Conservation (phyloP, 768 basidiomycete genomes). For the Crepidotus variabilis region DNA sequence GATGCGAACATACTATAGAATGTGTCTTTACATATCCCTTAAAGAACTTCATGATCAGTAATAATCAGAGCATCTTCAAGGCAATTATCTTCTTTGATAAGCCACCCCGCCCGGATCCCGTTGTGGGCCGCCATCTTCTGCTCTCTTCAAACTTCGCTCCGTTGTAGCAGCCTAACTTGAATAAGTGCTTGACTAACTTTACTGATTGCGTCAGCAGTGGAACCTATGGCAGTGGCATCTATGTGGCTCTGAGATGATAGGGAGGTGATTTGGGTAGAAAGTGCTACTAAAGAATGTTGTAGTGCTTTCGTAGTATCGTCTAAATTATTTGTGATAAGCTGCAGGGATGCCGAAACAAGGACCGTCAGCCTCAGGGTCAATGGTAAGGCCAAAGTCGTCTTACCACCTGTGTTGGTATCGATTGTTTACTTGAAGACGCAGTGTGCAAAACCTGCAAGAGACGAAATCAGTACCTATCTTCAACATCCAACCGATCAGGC, state of each 20-base stretch:
- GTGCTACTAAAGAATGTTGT: slow-evolving; percentile 44
- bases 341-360: background rate
- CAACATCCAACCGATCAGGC: no score
- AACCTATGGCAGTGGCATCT: slow-evolving; percentile 49
- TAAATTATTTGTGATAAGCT: background rate
- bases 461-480: no score
- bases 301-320: slow-evolving; percentile 30
- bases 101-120: background rate
- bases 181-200: slow-evolving; percentile 62
- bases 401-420: no score
- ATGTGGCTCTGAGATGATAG: slow-evolving; percentile 35
- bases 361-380: background rate
- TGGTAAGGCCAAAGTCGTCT: background rate
- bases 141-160: slow-evolving; percentile 33
- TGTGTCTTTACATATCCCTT: background rate
- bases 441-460: no score
- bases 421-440: no score
- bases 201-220: slow-evolving; percentile 64
- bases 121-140: background rate
- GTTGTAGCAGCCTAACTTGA: slow-evolving; percentile 55
- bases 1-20: background rate
- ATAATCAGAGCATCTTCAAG: background rate
- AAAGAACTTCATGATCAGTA: background rate
- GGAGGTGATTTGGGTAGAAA: slow-evolving; percentile 47
- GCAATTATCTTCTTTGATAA: background rate